Evolutionary conservation across 2,329 filamentous ascomycete species (phyloP).

Genomic region (Cladophialophora yegresii): DNA sequence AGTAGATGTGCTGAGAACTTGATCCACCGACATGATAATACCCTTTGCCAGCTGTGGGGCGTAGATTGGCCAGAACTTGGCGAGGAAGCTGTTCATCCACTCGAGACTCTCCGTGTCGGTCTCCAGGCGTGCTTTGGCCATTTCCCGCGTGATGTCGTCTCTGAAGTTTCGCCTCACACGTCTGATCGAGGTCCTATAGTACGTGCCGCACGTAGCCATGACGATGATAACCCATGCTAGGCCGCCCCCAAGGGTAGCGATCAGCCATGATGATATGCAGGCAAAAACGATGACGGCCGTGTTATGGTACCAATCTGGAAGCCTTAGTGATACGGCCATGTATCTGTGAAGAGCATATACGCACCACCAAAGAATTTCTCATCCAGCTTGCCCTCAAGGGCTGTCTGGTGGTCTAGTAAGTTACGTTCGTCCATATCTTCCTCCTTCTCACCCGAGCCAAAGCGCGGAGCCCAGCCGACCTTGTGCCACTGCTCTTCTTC

Average conservation of each 20-base stretch:
- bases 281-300: slow-evolving; percentile 91
- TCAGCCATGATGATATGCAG: slow-evolving; percentile 84
- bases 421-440: slow-evolving; percentile 60
- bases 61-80: slow-evolving; percentile 99
- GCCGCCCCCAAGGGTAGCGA: slow-evolving; percentile 86
- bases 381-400: slow-evolving; percentile 77
- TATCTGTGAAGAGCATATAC: slow-evolving; percentile 35
- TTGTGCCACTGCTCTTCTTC: slow-evolving; percentile 60
- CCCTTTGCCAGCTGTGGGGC: slow-evolving; percentile 89
- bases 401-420: slow-evolving; percentile 83
- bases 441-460: slow-evolving; percentile 58
- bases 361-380: slow-evolving; percentile 87
- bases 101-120: slow-evolving; percentile 90
- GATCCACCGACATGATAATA: slow-evolving; percentile 90
- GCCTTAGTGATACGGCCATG: slow-evolving; percentile 18
- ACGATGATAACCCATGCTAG: slow-evolving; percentile 90
- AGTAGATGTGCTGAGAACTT: slow-evolving; percentile 89
- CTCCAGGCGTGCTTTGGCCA: slow-evolving; percentile 83
- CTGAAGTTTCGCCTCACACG: slow-evolving; percentile 93
- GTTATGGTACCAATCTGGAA: slow-evolving; percentile 94
- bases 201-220: slow-evolving; percentile 89
- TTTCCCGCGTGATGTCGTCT: slow-evolving; percentile 86
- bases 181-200: slow-evolving; percentile 93
- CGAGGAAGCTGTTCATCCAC: slow-evolving; percentile 98
- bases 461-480: slow-evolving; percentile 87